Conservation (phyloP, 192 early-diverging fungal species). For the Chytriomyces sp. region DNA sequence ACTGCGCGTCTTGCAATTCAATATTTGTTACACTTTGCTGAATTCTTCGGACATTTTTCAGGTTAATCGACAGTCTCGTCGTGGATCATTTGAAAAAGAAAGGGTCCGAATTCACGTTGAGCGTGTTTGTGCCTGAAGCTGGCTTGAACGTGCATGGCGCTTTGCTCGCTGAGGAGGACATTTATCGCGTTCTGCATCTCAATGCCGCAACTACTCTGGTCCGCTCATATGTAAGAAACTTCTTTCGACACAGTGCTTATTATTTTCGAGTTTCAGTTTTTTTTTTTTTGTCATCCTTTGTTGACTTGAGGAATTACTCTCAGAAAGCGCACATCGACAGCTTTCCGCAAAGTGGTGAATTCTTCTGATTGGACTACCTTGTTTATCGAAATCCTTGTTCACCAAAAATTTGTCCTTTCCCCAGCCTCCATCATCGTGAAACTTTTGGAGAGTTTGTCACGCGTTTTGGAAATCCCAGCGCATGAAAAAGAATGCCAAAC, state of each 20-base stretch:
- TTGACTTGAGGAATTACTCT: neutral
- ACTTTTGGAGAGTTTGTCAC: conserved; percentile 39
- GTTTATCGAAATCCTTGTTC: neutral
- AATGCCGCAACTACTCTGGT: conserved; percentile 38
- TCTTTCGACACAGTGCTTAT: neutral
- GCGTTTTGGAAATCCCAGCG: conserved; percentile 32
- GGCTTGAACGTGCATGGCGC: conserved; percentile 39
- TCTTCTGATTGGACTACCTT: neutral
- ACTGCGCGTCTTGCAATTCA: neutral
- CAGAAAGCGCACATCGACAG: neutral
- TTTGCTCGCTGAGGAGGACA: conserved; percentile 41
- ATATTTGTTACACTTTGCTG: neutral
- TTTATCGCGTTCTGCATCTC: conserved; percentile 50
- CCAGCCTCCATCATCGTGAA: conserved; percentile 33
- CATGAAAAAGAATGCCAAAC: conserved; percentile 51
- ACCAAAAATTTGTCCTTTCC: neutral
- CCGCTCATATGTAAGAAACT: conserved; percentile 27
- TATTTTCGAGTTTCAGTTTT: neutral
- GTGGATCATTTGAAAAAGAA: conserved; percentile 48
- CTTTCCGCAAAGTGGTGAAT: neutral
- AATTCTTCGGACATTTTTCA: neutral
- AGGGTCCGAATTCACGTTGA: conserved; percentile 56
- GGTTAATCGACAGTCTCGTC: conserved; percentile 54
- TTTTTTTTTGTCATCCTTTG: neutral
- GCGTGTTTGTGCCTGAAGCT: conserved; percentile 60